A percentile compares a stretch with the other conserved stretches of the same genome.
These are phyloP conservation scores for Thermothelomyces thermophilus DNA, from an alignment of 2,329 filamentous ascomycete species.

Conservation along the genomic window DNA sequence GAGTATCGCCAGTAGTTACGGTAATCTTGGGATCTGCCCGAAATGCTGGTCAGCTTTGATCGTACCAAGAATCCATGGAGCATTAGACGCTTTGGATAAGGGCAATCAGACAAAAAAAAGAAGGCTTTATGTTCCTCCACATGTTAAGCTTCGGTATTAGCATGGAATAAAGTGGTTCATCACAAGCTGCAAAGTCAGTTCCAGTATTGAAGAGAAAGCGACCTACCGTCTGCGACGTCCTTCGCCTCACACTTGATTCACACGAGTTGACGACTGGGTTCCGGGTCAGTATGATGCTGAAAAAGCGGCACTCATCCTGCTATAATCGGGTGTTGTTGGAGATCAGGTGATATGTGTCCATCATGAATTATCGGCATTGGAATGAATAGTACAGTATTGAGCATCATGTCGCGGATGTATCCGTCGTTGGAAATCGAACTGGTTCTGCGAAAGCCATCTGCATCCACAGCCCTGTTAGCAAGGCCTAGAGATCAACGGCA, in stretches of 20 bases:
- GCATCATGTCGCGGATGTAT: slow-evolving; percentile 32
- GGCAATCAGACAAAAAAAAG: slow-evolving; percentile 71
- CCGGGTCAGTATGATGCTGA: neutral
- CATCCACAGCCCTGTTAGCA: slow-evolving; percentile 16
- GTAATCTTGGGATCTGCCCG: slow-evolving; percentile 14
- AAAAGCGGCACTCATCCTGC: neutral
- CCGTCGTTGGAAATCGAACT: neutral
- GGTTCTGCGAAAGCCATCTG: slow-evolving; percentile 10
- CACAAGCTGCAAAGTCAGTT: slow-evolving; percentile 34
- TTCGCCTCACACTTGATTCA: neutral
- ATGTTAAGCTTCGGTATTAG: slow-evolving; percentile 59
- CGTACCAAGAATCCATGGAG: slow-evolving; percentile 13
- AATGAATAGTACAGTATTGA: slow-evolving; percentile 38
- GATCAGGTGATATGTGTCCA: slow-evolving; percentile 25
- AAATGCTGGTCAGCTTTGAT: slow-evolving; percentile 22
- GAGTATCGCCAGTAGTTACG: slow-evolving; percentile 42
- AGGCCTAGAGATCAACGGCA: neutral
- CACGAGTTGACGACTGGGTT: neutral
- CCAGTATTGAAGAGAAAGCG: slow-evolving; percentile 14
- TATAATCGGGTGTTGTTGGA: neutral
- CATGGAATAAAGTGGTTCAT: slow-evolving; percentile 69
- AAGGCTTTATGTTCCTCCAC: slow-evolving; percentile 64
- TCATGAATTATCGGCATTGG: slow-evolving; percentile 36
- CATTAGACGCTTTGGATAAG: slow-evolving; percentile 30
- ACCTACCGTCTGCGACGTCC: slow-evolving; percentile 43